Percentiles rank a stretch among this genome's conserved stretches.
Evolutionary conservation across 139 green algal species (phyloP).

Genomic region (Spirogloea muscicola): DNA sequence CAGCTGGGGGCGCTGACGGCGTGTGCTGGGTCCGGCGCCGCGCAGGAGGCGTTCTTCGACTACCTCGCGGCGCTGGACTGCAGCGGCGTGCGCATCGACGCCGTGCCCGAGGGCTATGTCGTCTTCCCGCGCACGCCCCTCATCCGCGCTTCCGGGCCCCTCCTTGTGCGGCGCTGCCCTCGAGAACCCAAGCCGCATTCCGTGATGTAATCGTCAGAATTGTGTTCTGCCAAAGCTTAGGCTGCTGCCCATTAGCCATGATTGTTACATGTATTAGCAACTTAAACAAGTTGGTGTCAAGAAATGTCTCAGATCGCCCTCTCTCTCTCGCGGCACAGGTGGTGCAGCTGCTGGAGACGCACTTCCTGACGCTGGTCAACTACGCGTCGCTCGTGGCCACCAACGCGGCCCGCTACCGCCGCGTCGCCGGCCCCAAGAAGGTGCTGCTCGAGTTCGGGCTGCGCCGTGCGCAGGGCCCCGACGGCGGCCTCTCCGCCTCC

Average conservation of each 20-base stretch:
- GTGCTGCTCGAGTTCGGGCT: slow-evolving; percentile 53
- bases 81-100: slow-evolving; percentile 30
- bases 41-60: slow-evolving; percentile 48
- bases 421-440: slow-evolving; percentile 34
- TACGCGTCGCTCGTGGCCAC: slow-evolving; percentile 53
- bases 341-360: slow-evolving; percentile 52
- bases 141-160: slow-evolving; percentile 44
- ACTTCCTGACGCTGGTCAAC: slow-evolving; percentile 49
- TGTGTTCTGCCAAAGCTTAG: too few species aligned
- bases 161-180: slow-evolving; percentile 41
- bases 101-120: slow-evolving; percentile 40
- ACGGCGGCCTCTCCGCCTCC: slow-evolving; percentile 44
- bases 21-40: neutral
- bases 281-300: too few species aligned
- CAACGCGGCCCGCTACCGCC: slow-evolving; percentile 48
- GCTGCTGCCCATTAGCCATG: too few species aligned
- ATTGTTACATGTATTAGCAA: too few species aligned
- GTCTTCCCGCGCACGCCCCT: slow-evolving; percentile 51
- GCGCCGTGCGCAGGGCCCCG: slow-evolving; percentile 45
- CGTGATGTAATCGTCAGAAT: too few species aligned
- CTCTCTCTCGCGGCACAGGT: slow-evolving; percentile 24
- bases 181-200: too few species aligned
- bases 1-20: too few species aligned
- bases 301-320: neutral
- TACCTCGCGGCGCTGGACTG: slow-evolving; percentile 40